phyloP scores from a whole-genome alignment of 2,329 filamentous ascomycete species.

The Neonectria neomacrospora region DNA sequence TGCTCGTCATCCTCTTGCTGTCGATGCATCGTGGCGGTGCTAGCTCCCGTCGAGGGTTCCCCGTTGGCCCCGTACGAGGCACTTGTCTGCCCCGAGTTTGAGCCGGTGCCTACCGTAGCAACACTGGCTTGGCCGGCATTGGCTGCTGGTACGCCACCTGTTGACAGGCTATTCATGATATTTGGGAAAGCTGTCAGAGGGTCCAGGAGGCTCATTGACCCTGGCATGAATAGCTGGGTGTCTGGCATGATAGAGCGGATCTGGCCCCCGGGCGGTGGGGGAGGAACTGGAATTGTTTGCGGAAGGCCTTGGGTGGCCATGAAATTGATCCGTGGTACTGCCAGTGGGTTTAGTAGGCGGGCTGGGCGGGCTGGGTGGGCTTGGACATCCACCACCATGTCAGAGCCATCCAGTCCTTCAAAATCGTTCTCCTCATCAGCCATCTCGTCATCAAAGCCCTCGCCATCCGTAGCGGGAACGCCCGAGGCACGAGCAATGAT shows the following conservation, averaged over 20 bases:
- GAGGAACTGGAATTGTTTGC: slow-evolving; percentile 45
- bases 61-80: slow-evolving; percentile 40
- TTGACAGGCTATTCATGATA: slow-evolving; percentile 45
- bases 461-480: slow-evolving; percentile 43
- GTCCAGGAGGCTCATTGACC: slow-evolving; percentile 33
- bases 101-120: slow-evolving; percentile 43
- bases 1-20: slow-evolving; percentile 34
- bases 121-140: slow-evolving; percentile 42
- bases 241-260: slow-evolving; percentile 36
- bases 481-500: slow-evolving; percentile 5
- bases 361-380: slow-evolving; percentile 11
- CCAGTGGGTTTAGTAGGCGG: slow-evolving; percentile 34
- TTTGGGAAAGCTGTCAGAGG: slow-evolving; percentile 41
- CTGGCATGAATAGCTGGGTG: slow-evolving; percentile 33
- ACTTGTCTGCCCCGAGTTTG: slow-evolving; percentile 29
- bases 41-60: slow-evolving; percentile 46
- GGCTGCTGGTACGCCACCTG: slow-evolving; percentile 36
- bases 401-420: slow-evolving; percentile 53
- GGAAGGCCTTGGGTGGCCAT: slow-evolving; percentile 27
- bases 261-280: slow-evolving; percentile 43
- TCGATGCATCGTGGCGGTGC: slow-evolving; percentile 52
- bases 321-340: slow-evolving; percentile 28
- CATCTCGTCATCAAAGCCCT: slow-evolving; percentile 56
- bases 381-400: slow-evolving; percentile 52
- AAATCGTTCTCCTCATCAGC: slow-evolving; percentile 58